These are phyloP conservation scores for Lyophyllum semitale DNA, from an alignment of 768 basidiomycete genomes.

Conservation along the genomic window DNA sequence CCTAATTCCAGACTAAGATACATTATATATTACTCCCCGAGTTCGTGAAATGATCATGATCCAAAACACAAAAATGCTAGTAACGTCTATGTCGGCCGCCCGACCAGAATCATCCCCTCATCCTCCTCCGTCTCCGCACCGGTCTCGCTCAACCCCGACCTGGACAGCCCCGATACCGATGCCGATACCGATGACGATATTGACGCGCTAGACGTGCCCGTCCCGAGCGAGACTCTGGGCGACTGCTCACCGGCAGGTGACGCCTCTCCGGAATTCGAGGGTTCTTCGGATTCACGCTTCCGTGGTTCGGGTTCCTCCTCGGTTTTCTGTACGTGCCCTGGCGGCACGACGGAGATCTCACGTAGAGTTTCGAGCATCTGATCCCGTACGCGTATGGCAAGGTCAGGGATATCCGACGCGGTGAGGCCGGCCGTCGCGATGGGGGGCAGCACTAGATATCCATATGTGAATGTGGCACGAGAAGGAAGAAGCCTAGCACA, in stretches of 20 bases:
- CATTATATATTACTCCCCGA: neutral
- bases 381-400: slow-evolving; percentile 68
- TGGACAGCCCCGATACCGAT: slow-evolving; percentile 34
- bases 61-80: no score
- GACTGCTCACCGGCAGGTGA: neutral
- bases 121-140: slow-evolving; percentile 82
- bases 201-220: slow-evolving; percentile 33
- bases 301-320: slow-evolving; percentile 9
- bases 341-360: slow-evolving; percentile 67
- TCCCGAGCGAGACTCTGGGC: neutral
- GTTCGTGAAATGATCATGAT: neutral
- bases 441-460: slow-evolving; percentile 95
- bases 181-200: slow-evolving; percentile 33
- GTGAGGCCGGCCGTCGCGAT: slow-evolving; percentile 75
- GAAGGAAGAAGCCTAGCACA: slow-evolving; percentile 24
- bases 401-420: slow-evolving; percentile 64
- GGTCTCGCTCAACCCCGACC: slow-evolving; percentile 55
- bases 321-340: slow-evolving; percentile 14
- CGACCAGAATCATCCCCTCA: slow-evolving; percentile 81
- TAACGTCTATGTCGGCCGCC: slow-evolving; percentile 54
- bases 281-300: slow-evolving; percentile 7
- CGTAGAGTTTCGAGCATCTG: slow-evolving; percentile 78
- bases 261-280: neutral
- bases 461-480: no score
- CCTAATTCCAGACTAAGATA: neutral